A percentile compares a stretch with the other conserved stretches of the same genome.
These are phyloP conservation scores for Rhizopogon sp. DNA, from an alignment of 768 basidiomycete genomes.

Conservation along the genomic window DNA sequence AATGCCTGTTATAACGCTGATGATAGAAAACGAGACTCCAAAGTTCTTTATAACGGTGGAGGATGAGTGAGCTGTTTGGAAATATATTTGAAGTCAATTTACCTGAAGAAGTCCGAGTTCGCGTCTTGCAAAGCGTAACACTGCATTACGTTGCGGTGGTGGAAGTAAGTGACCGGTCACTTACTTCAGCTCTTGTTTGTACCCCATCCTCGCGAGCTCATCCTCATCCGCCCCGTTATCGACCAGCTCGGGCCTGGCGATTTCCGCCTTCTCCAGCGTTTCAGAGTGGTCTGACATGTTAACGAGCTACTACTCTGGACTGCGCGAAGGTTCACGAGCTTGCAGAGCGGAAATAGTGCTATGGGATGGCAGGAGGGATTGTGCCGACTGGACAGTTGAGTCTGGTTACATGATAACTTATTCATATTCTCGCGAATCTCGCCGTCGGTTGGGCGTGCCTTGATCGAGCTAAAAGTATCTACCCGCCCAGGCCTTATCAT, in stretches of 20 bases:
- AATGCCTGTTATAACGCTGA: slow-evolving; percentile 69
- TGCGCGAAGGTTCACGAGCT: neutral
- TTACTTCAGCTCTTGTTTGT: slow-evolving; percentile 65
- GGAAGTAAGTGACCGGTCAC: slow-evolving; percentile 6
- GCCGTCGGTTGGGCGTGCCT: neutral
- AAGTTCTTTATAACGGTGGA: slow-evolving; percentile 45
- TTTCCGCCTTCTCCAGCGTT: neutral
- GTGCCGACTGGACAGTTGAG: too few species aligned
- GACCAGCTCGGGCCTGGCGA: neutral
- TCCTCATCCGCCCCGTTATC: slow-evolving; percentile 44
- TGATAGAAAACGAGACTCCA: slow-evolving; percentile 72
- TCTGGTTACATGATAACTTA: too few species aligned
- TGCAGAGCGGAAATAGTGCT: too few species aligned
- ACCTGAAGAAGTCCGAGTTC: slow-evolving; percentile 62
- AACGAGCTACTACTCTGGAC: neutral
- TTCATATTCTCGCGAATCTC: too few species aligned
- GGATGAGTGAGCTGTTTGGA: neutral
- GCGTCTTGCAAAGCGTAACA: slow-evolving; percentile 34
- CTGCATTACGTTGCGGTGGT: neutral
- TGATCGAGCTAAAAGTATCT: neutral
- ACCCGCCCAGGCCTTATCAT: neutral
- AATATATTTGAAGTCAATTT: slow-evolving; percentile 9
- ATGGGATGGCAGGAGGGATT: too few species aligned
- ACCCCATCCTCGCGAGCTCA: slow-evolving; percentile 65
- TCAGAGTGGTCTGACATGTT: neutral